phyloP scores from a whole-genome alignment of 2,329 filamentous ascomycete genomes.

The Huntiella omanensis region DNA sequence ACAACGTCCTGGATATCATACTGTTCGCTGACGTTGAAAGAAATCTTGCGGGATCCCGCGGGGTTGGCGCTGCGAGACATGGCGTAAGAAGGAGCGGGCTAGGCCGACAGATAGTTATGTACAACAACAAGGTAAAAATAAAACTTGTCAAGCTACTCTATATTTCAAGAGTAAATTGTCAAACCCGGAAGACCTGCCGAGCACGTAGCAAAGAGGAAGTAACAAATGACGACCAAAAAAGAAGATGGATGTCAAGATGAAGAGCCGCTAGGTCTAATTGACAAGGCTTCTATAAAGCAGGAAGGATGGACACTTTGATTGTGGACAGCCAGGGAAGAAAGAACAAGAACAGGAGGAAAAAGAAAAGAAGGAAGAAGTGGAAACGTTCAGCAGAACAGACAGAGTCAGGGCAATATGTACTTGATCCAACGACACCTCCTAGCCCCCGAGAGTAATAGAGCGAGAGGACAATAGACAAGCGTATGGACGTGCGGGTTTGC shows the following conservation, averaged over 20 bases:
- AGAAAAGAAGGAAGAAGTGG: slow-evolving; percentile 1
- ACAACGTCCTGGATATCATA: slow-evolving; percentile 99
- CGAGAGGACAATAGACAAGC: too few relatives aligned
- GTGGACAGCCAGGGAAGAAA: neutral
- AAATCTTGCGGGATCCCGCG: slow-evolving; percentile 73
- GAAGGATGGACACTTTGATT: neutral
- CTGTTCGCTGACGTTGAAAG: slow-evolving; percentile 98
- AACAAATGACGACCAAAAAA: slow-evolving; percentile 2
- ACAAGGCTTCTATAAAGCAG: neutral
- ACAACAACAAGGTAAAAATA: neutral
- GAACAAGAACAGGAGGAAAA: neutral
- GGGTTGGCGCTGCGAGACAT: slow-evolving; percentile 42
- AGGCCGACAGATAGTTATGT: neutral
- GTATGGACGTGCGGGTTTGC: too few relatives aligned
- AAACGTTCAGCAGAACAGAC: neutral
- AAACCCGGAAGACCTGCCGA: slow-evolving; percentile 6
- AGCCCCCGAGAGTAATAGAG: too few relatives aligned
- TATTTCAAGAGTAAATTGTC: too few relatives aligned
- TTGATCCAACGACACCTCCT: too few relatives aligned
- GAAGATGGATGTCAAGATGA: slow-evolving; percentile 6
- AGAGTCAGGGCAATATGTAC: too few relatives aligned
- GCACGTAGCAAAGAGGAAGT: neutral
- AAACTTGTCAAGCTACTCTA: too few relatives aligned
- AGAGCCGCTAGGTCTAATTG: neutral
- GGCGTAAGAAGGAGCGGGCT: slow-evolving; percentile 9